Evolutionary conservation across 805 yeast genomes (phyloP), one percentile per base, ranked within the genome.

Genomic region (Hemisphaericaspora nanyangensis): DNA sequence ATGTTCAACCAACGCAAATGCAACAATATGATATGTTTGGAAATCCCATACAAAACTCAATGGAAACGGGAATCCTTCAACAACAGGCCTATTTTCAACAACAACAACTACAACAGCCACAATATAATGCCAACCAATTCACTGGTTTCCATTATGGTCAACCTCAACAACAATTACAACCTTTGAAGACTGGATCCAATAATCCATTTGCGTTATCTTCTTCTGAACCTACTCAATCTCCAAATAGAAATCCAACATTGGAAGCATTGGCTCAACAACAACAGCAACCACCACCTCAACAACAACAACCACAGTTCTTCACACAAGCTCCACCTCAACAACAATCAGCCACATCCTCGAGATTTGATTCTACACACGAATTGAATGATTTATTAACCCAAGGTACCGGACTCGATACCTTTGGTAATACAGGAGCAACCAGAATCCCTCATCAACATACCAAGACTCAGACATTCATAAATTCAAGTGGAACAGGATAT

Each of bases 381-480:
- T 74, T 91, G 55, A 89, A 89, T 65, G 74, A 76, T 38, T 70
- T 90, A 39, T 68, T 91, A 47, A 87, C 93, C 10, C 77, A 79
- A 31, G 97, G 96, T 20, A 86, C 95, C 0, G 97, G 96, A 24
- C 70, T 88, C 41, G 99, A 90, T 65, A 90, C 97, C 0, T 93
- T 86, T 60, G 95, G 95, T 58, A 88, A 87, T 61, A 80, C 84
- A 13, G 95, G 95, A 39, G 82, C 79, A 16, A 60, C 79, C 6
- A 80, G 96, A 65, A 77, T 91, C 39, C 96, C 98, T 3, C 95
- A 95, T 33, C 97, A 91, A 55, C 91, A 85, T 58, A 91, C 97
- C 1, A 78, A 76, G 48, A 80, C 93, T 2, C 80, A 82, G 5
- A 81, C 78, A 13, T 89, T 90, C 57, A 74, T 91, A 51, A 88